These are phyloP conservation scores for Monilinia polystroma DNA, from an alignment of 2,329 filamentous ascomycete species.

Conservation along the genomic window DNA sequence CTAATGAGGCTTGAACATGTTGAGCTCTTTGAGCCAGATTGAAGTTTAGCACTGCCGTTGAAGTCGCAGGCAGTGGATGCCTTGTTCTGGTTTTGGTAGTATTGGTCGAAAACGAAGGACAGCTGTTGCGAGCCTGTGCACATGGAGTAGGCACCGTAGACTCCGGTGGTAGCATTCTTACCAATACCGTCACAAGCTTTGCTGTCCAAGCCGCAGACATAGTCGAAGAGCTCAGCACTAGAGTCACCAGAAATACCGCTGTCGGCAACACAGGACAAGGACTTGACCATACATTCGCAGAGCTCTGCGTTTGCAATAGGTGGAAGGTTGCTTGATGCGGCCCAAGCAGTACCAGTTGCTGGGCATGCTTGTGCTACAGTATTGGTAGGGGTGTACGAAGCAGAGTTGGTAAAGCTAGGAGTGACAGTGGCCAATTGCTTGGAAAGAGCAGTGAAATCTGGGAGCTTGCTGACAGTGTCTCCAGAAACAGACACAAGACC, in stretches of 20 bases:
- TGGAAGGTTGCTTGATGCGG: constrained; percentile 68
- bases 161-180: constrained; percentile 63
- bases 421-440: constrained; percentile 66
- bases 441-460: constrained; percentile 73
- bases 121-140: constrained; percentile 71
- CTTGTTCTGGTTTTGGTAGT: constrained; percentile 61
- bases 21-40: constrained; percentile 47
- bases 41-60: constrained; percentile 60
- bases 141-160: constrained; percentile 77
- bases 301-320: constrained; percentile 75
- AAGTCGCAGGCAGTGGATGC: constrained; percentile 66
- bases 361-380: constrained; percentile 70
- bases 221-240: constrained; percentile 69
- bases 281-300: constrained; percentile 82
- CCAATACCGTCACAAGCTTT: constrained; percentile 66
- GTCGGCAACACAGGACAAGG: constrained; percentile 68
- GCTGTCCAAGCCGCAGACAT: constrained; percentile 62
- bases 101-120: constrained; percentile 70
- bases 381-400: constrained; percentile 72
- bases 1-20: constrained; percentile 59
- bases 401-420: constrained; percentile 64
- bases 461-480: constrained; percentile 61
- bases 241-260: constrained; percentile 55
- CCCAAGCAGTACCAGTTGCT: constrained; percentile 62
- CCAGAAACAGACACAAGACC: constrained; percentile 66